Evolutionary conservation across 2,329 filamentous ascomycete genomes (phyloP), one percentile per base, ranked within the genome.

Genomic region (Hypoxylon sp.): DNA sequence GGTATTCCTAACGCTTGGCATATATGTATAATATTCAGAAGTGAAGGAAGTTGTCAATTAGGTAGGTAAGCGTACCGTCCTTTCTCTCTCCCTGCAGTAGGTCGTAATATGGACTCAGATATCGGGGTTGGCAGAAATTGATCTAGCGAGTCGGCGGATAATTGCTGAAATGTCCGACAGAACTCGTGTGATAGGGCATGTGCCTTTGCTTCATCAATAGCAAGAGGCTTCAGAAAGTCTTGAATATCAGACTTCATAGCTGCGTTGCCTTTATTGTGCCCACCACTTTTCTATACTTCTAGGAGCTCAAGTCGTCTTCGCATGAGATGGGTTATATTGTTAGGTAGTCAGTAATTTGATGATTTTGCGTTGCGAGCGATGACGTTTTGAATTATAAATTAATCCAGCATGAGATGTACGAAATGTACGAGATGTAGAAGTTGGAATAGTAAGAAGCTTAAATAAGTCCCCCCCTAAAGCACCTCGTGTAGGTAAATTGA

Each of bases 81-180:
- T 53, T 72, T 73, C 56, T 73, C 71, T 42, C 65, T 63, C 26
- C 73, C 68, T 15, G 69, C 69, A 7, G 73, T 69, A 7, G 78
- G 80, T 26, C 78, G 74, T 55, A 86, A 64, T 43, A 86, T 78
- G 5, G 79, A 78, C 57, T 84, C 81, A 3, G 80, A 81, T 59
- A 86, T 83, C 35, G 83, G 83, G 2, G 83, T 86, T 7, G 81
- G 74, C 23, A 86, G 67, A 61, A 86, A 86, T 63, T 86, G 82
- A 27, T 79, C 71, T 15, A 69, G 51, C 1, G 81, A 82, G 25
- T 81, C 69, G 47, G 77, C 75, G 15, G 83, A 79, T 34, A 86
- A 71, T 5, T 69, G 62, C 15, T 66, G 68, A 60, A 83, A 86
- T 16, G 73, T 78, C 8, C 62, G 57, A 41, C 73, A 68, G 31